Evolutionary conservation across 1,139 yeast genomes (phyloP), one percentile per base, ranked within the genome.

Genomic region (Blastobotrys capitulatus): DNA sequence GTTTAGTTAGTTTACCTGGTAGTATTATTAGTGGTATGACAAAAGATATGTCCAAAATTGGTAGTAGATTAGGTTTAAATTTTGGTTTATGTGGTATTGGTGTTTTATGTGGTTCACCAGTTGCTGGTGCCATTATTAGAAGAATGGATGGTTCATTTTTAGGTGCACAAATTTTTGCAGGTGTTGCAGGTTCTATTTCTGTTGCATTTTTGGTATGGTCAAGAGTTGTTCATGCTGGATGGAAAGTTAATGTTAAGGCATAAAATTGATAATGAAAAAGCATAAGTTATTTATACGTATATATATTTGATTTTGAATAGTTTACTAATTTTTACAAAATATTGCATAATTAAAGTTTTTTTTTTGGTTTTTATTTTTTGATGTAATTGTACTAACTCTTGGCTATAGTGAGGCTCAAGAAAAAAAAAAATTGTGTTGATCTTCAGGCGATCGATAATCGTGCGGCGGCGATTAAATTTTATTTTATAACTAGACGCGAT

Each of bases 161-260:
- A 9, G 51, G 48, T 16, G 58, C 60, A 6, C 56, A 57, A 44
- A 35, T 58, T 34, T 60, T 54, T 38, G 50, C 56, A 19, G 63
- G 59, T 1, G 41, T 42, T 19, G 41, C 52, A 20, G 49, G 55
- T 18, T 26, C 48, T 6, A 16, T 49, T 12, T 54, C 54, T 2
- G 49, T 49, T 1, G 39, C 38, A 70, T 85, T 85, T 79, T 80
- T 83, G 74, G 76, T 84, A 65, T 90, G 85, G 52, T 83, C 94
- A 48, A 39, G 57, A 16, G 34, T 37, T 16, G 6, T 22, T 12
- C 6, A 37, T n/a, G 42, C 42, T 15, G 39, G 39, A 19, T 44
- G 46, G 37, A 26, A 40, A 19, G n/a, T 48, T 4, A 16, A 39
- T 18, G 43, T 34, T 19, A 48, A 44, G 31, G 42, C 44, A 12